phyloP scores from a whole-genome alignment of 108 stramenopile species.

The Fistulifera solaris region DNA sequence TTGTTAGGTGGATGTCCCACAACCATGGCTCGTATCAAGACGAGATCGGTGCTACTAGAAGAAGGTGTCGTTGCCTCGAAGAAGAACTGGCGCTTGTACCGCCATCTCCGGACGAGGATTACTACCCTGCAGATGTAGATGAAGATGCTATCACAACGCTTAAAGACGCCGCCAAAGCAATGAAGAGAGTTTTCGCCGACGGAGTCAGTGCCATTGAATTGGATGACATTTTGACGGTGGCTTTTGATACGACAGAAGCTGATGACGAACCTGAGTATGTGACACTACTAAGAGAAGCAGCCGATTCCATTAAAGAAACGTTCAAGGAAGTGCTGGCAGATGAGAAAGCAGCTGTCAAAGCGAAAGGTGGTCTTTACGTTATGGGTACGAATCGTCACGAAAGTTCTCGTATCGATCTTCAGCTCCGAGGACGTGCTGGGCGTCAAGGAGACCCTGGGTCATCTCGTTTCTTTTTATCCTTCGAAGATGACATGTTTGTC shows the following conservation, averaged over 20 bases:
- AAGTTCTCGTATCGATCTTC: conserved; percentile 87
- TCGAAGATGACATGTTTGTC: conserved; percentile 95
- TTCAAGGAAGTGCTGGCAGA: conserved; percentile 58
- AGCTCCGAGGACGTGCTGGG: conserved; percentile 89
- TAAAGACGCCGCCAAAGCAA: conserved; percentile 50
- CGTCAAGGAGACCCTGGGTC: conserved; percentile 94
- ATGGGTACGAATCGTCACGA: conserved; percentile 95
- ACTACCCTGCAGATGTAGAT: conserved; percentile 62
- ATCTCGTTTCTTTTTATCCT: conserved; percentile 87
- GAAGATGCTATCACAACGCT: conserved; percentile 52
- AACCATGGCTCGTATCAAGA: conserved; percentile 80
- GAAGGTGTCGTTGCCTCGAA: conserved; percentile 49
- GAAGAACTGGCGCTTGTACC: conserved; percentile 46
- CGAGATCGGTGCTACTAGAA: conserved; percentile 54
- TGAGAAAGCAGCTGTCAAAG: conserved; percentile 75
- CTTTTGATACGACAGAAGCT: conserved; percentile 83
- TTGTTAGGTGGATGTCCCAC: conserved; percentile 86
- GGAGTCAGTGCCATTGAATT: conserved; percentile 64
- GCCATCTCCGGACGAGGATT: conserved; percentile 59
- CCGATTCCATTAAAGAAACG: conserved; percentile 60
- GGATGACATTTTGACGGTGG: conserved; percentile 83
- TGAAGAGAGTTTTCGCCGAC: conserved; percentile 51
- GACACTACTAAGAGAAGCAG: conserved; percentile 67
- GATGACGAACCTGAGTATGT: conserved; percentile 73
- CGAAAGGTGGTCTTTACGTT: conserved; percentile 88